These are phyloP conservation scores for Psidium friedrichsthalianum DNA, from an alignment of 345 rosid genomes.

Conservation along the genomic window DNA sequence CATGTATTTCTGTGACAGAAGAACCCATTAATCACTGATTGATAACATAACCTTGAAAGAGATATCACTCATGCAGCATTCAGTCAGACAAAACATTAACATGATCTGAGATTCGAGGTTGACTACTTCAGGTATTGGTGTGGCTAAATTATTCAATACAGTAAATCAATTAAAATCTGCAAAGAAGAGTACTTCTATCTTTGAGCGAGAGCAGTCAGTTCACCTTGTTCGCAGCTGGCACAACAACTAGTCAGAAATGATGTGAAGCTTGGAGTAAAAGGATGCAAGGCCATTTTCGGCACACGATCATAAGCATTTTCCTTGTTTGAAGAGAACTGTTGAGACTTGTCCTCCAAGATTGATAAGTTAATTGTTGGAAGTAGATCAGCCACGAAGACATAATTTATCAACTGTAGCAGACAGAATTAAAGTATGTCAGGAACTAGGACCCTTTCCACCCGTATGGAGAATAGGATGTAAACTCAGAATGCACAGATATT, in stretches of 20 bases:
- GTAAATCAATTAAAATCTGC: neutral
- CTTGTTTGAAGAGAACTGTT: conserved; percentile 18
- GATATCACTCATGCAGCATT: neutral
- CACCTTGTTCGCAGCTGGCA: conserved; percentile 44
- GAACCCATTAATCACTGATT: neutral
- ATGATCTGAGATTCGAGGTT: conserved; percentile 61
- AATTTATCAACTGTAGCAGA: neutral
- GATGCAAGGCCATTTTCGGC: conserved; percentile 12
- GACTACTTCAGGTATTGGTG: conserved; percentile 17
- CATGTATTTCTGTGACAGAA: conserved; percentile 57
- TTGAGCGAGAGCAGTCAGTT: neutral
- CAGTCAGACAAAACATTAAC: conserved; percentile 27
- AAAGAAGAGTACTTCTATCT: neutral
- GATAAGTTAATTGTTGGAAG: neutral
- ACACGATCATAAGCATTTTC: conserved; percentile 12
- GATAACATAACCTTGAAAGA: neutral
- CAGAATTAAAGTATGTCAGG: neutral
- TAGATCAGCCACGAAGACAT: neutral
- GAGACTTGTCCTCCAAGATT: conserved; percentile 17
- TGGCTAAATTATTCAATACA: conserved; percentile 17
- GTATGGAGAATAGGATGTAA: conserved; percentile 17
- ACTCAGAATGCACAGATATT: conserved; percentile 34
- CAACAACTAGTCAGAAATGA: conserved; percentile 52
- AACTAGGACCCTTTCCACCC: conserved; percentile 20
- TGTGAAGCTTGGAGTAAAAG: conserved; percentile 72